A percentile compares a stretch with the other conserved stretches of the same genome.
Conservation (phyloP, 78 protist genomes). For the Dictyostelium intermedium region DNA sequence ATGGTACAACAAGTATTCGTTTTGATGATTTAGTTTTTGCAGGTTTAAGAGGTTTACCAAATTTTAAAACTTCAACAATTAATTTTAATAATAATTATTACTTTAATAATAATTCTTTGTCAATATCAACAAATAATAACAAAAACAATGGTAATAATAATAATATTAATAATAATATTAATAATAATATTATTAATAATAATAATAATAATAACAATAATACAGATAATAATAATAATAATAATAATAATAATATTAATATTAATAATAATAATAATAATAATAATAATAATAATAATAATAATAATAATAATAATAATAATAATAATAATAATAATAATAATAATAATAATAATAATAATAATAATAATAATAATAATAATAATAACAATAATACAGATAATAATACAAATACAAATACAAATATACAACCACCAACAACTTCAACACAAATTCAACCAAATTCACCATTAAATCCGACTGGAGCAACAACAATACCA, state of each 20-base stretch:
- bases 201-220: neutral
- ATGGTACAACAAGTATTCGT: neutral
- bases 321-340: neutral
- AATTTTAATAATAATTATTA: neutral
- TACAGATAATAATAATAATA: neutral
- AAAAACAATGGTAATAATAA: neutral
- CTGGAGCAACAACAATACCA: neutral
- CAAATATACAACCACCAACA: conserved; percentile 8
- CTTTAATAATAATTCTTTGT: too few relatives aligned
- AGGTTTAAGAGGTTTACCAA: neutral
- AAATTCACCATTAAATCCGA: neutral
- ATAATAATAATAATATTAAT: neutral
- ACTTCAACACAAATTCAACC: neutral
- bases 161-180: neutral
- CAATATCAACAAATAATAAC: too few relatives aligned
- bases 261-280: neutral
- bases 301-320: neutral
- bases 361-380: too few relatives aligned
- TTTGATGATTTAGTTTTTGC: neutral
- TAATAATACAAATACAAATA: neutral
- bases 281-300: neutral
- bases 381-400: neutral
- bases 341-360: too few relatives aligned
- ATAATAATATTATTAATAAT: too few relatives aligned
- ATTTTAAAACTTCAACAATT: neutral